Base-by-base conservation (phyloP, 2,329 filamentous ascomycete genomes). In the Stagonosporopsis chrysanthemi region DNA sequence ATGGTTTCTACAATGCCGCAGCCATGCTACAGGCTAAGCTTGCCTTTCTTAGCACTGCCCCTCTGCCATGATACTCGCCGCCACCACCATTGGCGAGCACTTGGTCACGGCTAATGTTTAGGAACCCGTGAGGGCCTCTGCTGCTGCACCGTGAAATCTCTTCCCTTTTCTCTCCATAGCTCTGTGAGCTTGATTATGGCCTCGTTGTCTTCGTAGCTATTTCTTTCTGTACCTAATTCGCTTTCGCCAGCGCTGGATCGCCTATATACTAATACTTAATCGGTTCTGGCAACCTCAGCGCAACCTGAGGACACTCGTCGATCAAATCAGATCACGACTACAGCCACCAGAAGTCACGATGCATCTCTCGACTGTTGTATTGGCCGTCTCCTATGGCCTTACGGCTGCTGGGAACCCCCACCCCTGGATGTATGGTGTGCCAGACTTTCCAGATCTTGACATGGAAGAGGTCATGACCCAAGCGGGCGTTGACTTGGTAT, bases 401-500 rank as follows among this genome's bases (percentile, higher is more conserved):
- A 53, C 52, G 33, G 56, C 61, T 15, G 64, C 66, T 29, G 65
- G 61, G 2, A 63, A 63, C 24, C 63, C 66, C 5, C 62, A 67
- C 36, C 71, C 70, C 40, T 74, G 68, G 64, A 75, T 73, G 64
- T 75, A 73, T 48, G 72, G 72, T 14, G 71, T 75, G 12, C 72
- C 72, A 1, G 67, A 67, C 39, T 68, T 51, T 35, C 65, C 67
- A 14, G 68, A 68, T 31, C 59, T 70, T 29, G 68, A 69, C 22
- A 66, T 72, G 52, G 55, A 68, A 33, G 67, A 72, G 39, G 58
- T 68, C 31, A 66, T 70, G 60, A 66, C 61, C 14, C 56, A 70
- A 26, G 66, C 64, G 19, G 67, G 66, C 17, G 54, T 67, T n/a
- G 60, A 68, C 8, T 8, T 49, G 7, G 38, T 56, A 2, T 49